These are phyloP conservation scores for Xylariomycetidae sp. DNA, from an alignment of 2,329 filamentous ascomycete species.

Conservation along the genomic window DNA sequence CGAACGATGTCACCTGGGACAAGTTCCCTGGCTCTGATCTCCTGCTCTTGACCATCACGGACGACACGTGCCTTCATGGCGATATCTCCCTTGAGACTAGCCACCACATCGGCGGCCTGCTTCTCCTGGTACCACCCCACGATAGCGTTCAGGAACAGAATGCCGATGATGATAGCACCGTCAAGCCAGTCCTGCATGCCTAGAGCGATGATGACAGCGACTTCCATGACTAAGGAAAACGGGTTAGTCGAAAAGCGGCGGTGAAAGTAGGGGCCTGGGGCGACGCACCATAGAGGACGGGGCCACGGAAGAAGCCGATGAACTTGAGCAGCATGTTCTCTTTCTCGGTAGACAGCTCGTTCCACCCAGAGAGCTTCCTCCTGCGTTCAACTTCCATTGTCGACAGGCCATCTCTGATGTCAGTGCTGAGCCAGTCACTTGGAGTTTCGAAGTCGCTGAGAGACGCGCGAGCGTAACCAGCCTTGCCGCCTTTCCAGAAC, in stretches of 20 bases:
- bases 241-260: slow-evolving; percentile 5
- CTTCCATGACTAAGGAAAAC: slow-evolving; percentile 58
- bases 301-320: slow-evolving; percentile 69
- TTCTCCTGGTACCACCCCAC: slow-evolving; percentile 78
- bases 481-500: slow-evolving; percentile 29
- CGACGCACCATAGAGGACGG: slow-evolving; percentile 66
- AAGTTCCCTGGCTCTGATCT: slow-evolving; percentile 65
- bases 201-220: slow-evolving; percentile 65
- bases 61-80: slow-evolving; percentile 66
- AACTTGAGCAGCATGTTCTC: slow-evolving; percentile 73
- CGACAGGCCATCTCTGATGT: slow-evolving; percentile 61
- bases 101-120: slow-evolving; percentile 69
- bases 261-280: neutral
- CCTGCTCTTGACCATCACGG: slow-evolving; percentile 60
- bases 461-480: slow-evolving; percentile 19
- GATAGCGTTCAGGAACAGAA: slow-evolving; percentile 64
- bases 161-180: slow-evolving; percentile 70
- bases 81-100: slow-evolving; percentile 68
- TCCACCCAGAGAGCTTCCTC: slow-evolving; percentile 63
- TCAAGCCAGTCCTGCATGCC: slow-evolving; percentile 72
- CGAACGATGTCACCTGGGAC: slow-evolving; percentile 68
- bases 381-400: slow-evolving; percentile 56
- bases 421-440: slow-evolving; percentile 65
- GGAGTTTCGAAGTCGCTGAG: slow-evolving; percentile 43
- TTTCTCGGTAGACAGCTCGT: slow-evolving; percentile 70